Evolutionary conservation across 164 flowering plant species (phyloP), one percentile per base, ranked within the genome.

Genomic region (Chloranthus sessilifolius): DNA sequence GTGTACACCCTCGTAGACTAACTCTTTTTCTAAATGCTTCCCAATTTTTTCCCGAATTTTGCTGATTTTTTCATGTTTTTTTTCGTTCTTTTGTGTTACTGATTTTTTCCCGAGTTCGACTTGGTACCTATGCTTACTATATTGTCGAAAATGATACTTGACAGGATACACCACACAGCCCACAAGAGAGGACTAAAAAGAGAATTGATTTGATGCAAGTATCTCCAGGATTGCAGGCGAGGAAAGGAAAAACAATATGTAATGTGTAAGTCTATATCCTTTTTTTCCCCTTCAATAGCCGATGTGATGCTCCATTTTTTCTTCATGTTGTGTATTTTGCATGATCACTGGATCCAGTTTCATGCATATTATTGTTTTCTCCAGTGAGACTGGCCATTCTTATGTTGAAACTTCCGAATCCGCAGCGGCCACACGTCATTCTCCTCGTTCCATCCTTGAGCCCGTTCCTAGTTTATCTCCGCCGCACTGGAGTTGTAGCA

Each of bases 371-470:
- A 50, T 65, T 60, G 35, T 75, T 68, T 73, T 64, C 66, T 60
- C 63, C 82, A 68, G 77, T 68, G 75, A 69, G 60, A 59, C 30
- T 65, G 65, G 53, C 52, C 74, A 41, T 66, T 57, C 75, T 61
- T 60, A 57, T 54, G 50, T 36, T 48, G 65, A 70, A 60, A 52
- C 66, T 65, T 69, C 74, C 52, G 52, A 69, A 52, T 51, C 63
- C 40, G 51, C 62, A 50, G 56, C 61, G 53, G 70, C 43, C 11
- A 54, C 67, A 17, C 62, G 43, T 44, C 65, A 64, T 47, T 71
- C 82, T 40, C 76, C 74, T 15, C 64, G 71, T 26, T 78, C 81
- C 7, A 72, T 63, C 28, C 79, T 77, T 1, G 82, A 77, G 59
- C 54, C 68, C 27, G 63, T 69, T 42, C 71, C 79, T 35, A 47